phyloP scores from a whole-genome alignment of 2,329 filamentous ascomycete species.

The Exophiala spinifera region DNA sequence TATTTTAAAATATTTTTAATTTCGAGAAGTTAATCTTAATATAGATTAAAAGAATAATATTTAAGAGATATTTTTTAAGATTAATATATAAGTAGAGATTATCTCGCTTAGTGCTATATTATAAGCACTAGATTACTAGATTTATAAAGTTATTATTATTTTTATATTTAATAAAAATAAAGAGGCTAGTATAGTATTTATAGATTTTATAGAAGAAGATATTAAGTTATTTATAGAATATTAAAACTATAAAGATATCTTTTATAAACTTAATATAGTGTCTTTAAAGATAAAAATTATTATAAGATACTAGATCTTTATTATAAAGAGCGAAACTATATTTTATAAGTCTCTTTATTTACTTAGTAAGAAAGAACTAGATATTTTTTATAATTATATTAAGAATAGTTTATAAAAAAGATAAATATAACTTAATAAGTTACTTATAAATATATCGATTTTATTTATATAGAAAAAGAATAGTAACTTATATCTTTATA shows the following conservation, averaged over 20 bases:
- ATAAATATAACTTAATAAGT: conserved; percentile 7
- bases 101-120: no score
- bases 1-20: conserved; percentile 1
- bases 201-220: neutral
- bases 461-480: conserved; percentile 31
- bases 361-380: neutral
- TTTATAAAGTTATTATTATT: no score
- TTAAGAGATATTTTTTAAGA: no score
- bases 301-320: conserved; percentile 4
- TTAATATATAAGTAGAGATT: no score
- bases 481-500: conserved; percentile 22
- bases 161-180: no score
- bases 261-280: neutral
- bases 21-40: neutral
- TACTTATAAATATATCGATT: conserved; percentile 7
- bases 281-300: neutral
- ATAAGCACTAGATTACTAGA: no score
- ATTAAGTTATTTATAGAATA: neutral
- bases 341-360: neutral
- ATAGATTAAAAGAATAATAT: neutral
- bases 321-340: neutral
- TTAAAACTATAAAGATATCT: neutral
- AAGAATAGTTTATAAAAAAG: conserved; percentile 4
- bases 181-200: no score
- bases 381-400: conserved; percentile 4